These are phyloP conservation scores for Colletotrichum australisinense DNA, from an alignment of 2,329 filamentous ascomycete genomes.

Conservation along the genomic window DNA sequence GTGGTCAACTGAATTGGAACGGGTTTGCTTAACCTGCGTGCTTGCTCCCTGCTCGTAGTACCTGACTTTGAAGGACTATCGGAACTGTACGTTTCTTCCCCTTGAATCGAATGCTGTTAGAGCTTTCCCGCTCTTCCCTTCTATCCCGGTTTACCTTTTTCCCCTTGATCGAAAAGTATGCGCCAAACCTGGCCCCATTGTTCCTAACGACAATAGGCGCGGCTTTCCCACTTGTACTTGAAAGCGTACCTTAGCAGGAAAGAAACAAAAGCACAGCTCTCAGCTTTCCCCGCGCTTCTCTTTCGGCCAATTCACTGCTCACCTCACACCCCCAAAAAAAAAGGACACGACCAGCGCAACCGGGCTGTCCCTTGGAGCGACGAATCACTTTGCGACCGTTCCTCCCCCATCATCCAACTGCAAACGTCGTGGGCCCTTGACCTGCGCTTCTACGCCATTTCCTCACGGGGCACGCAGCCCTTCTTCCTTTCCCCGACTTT, in stretches of 20 bases:
- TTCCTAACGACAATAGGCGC: slow-evolving; percentile 33
- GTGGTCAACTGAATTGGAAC: slow-evolving; percentile 13
- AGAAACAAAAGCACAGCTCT: not conserved
- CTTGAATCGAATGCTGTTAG: not conserved
- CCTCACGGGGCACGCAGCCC: slow-evolving; percentile 32
- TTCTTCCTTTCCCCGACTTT: slow-evolving; percentile 42
- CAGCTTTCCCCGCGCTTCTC: slow-evolving; percentile 21
- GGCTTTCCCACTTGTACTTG: slow-evolving; percentile 13
- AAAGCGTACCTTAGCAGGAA: not conserved
- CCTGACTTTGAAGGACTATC: not conserved
- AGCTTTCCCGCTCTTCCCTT: not conserved
- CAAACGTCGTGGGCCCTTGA: slow-evolving; percentile 35
- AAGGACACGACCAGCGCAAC: slow-evolving; percentile 1
- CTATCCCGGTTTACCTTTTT: not conserved
- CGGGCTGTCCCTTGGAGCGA: slow-evolving; percentile 31
- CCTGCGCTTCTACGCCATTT: slow-evolving; percentile 25
- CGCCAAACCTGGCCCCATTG: slow-evolving; percentile 25
- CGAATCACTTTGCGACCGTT: slow-evolving; percentile 32
- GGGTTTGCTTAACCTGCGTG: not conserved
- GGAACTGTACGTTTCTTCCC: not conserved
- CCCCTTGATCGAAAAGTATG: slow-evolving; percentile 3
- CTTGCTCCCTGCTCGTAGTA: slow-evolving; percentile 19
- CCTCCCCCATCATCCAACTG: slow-evolving; percentile 25
- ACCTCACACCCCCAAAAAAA: slow-evolving; percentile 8
- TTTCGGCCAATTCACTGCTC: slow-evolving; percentile 23